phyloP scores from a whole-genome alignment of 2,329 filamentous ascomycete genomes.

The Hymenoscyphus repandus region DNA sequence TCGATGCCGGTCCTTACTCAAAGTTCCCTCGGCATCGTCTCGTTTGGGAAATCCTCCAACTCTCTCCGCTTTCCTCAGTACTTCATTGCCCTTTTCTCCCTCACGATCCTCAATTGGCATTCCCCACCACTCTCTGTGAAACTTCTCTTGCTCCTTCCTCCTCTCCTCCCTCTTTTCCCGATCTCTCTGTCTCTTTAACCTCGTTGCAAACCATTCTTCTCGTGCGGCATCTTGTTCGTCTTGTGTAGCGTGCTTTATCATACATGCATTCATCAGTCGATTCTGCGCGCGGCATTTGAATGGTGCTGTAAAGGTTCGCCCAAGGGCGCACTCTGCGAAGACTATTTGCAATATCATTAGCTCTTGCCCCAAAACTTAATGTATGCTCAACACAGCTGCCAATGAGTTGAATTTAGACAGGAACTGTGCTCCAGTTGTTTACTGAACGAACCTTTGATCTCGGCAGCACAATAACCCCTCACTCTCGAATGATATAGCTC shows the following conservation, averaged over 20 bases:
- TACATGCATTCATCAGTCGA: conserved; percentile 87
- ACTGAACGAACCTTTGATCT: conserved; percentile 63
- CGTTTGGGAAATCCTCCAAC: conserved; percentile 48
- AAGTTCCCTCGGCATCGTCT: conserved; percentile 31
- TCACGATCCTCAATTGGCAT: conserved; percentile 53
- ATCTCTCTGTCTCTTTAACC: conserved; percentile 64
- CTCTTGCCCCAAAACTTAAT: neutral
- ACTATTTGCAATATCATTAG: conserved; percentile 44
- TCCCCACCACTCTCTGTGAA: conserved; percentile 64
- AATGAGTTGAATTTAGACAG: neutral
- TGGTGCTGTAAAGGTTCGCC: conserved; percentile 80
- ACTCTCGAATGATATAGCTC: conserved; percentile 79
- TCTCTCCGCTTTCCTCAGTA: conserved; percentile 49
- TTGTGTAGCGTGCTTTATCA: conserved; percentile 80
- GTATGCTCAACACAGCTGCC: neutral
- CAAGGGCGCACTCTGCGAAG: conserved; percentile 84
- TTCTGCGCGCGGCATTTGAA: conserved; percentile 79
- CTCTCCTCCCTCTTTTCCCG: conserved; percentile 58
- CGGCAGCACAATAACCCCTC: conserved; percentile 65
- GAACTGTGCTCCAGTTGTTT: neutral
- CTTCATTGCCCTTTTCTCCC: conserved; percentile 48
- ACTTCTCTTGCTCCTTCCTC: conserved; percentile 58
- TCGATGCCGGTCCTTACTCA: conserved; percentile 32
- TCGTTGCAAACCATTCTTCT: conserved; percentile 85
- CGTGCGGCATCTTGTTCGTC: conserved; percentile 82